These are phyloP conservation scores for Beauveria asiatica DNA, from an alignment of 2,329 filamentous ascomycete genomes.

Conservation along the genomic window DNA sequence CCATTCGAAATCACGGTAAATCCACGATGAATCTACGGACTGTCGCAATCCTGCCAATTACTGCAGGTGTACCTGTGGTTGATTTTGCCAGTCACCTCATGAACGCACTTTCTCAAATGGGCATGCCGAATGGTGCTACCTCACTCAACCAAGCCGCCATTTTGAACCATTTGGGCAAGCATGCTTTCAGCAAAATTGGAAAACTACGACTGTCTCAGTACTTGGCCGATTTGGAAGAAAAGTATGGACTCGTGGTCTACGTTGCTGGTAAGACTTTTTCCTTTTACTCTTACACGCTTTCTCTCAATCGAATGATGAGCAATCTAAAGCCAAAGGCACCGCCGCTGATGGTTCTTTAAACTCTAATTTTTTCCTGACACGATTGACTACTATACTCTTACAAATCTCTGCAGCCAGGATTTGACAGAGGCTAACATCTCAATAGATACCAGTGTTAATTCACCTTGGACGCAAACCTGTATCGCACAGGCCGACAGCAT, in stretches of 20 bases:
- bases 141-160: conserved; percentile 91
- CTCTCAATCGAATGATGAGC: conserved; percentile 40
- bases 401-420: neutral
- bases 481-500: conserved; percentile 97
- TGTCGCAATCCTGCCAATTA: conserved; percentile 84
- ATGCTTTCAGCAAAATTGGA: conserved; percentile 96
- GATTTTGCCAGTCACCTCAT: conserved; percentile 89
- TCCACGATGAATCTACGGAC: conserved; percentile 90
- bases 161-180: conserved; percentile 85
- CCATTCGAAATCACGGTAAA: conserved; percentile 49
- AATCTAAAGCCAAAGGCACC: conserved; percentile 40
- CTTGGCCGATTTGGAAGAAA: conserved; percentile 91
- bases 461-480: conserved; percentile 96
- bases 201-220: conserved; percentile 95
- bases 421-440: conserved; percentile 4
- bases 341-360: conserved; percentile 48
- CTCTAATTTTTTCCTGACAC: conserved; percentile 63
- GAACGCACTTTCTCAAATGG: conserved; percentile 81
- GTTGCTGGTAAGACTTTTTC: conserved; percentile 57
- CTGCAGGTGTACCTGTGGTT: conserved; percentile 82
- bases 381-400: neutral
- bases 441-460: conserved; percentile 86
- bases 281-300: neutral
- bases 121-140: conserved; percentile 80
- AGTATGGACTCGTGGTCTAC: conserved; percentile 91